Evolutionary conservation across 1,284 basidiomycete genomes (phyloP).

Genomic region (Wallemia hederae): DNA sequence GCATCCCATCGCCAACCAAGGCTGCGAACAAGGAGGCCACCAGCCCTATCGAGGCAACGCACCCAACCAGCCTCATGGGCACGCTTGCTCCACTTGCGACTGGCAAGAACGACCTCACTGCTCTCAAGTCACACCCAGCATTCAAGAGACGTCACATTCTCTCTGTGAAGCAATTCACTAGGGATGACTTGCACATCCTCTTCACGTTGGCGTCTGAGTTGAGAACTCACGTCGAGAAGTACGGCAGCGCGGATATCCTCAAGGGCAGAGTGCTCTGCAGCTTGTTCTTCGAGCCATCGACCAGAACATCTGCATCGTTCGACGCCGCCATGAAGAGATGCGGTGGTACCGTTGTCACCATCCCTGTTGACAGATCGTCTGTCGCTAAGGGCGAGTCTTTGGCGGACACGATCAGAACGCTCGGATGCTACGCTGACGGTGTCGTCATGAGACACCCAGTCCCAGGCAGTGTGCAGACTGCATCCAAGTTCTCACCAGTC

Average conservation of each 20-base stretch:
- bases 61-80: not conserved
- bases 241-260: conserved; percentile 62
- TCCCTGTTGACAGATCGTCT: conserved; percentile 55
- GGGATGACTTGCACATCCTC: conserved; percentile 70
- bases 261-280: conserved; percentile 75
- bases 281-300: conserved; percentile 96
- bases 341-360: conserved; percentile 73
- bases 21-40: not conserved
- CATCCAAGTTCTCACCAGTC: conserved; percentile 79
- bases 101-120: conserved; percentile 12
- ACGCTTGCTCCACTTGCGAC: not conserved
- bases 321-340: conserved; percentile 97
- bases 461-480: conserved; percentile 63
- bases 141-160: conserved; percentile 73
- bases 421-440: conserved; percentile 86
- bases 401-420: conserved; percentile 73
- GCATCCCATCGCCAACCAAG: not conserved
- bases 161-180: conserved; percentile 73
- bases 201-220: conserved; percentile 92
- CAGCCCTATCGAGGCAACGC: not conserved
- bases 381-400: conserved; percentile 84
- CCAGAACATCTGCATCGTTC: conserved; percentile 84
- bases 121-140: conserved; percentile 29
- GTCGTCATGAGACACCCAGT: conserved; percentile 84
- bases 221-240: conserved; percentile 78